phyloP scores from a whole-genome alignment of 2,329 filamentous ascomycete species.

The Aspergillus sp. region DNA sequence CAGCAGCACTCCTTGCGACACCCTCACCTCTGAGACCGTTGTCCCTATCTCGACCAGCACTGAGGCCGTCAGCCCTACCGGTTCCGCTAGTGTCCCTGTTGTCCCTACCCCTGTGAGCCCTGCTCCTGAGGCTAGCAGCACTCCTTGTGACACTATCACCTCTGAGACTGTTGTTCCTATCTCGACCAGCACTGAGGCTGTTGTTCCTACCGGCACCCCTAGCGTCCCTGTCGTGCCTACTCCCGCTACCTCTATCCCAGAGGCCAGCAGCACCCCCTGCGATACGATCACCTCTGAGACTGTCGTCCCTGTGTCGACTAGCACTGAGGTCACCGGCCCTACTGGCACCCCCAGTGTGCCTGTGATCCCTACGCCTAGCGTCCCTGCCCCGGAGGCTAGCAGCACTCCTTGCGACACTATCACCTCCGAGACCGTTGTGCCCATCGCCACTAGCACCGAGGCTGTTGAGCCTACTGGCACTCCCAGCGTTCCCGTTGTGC shows the following conservation, averaged over 20 bases:
- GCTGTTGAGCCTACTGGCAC: slow-evolving; percentile 2
- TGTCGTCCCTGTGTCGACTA: slow-evolving; percentile 2
- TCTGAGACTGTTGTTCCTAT: slow-evolving; percentile 9
- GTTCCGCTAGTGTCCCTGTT: slow-evolving; percentile 9
- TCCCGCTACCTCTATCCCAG: neutral
- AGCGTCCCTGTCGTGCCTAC: slow-evolving; percentile 3
- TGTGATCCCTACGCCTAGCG: slow-evolving; percentile 5
- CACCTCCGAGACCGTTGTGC: slow-evolving; percentile 9
- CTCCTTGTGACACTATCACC: slow-evolving; percentile 21
- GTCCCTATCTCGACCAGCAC: slow-evolving; percentile 10
- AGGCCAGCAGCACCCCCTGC: slow-evolving; percentile 13
- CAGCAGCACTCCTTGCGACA: slow-evolving; percentile 20
- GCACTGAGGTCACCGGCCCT: slow-evolving; percentile 3
- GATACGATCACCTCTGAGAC: slow-evolving; percentile 13
- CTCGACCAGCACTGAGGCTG: slow-evolving; percentile 6
- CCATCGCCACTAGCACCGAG: slow-evolving; percentile 6
- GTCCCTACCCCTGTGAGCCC: no score
- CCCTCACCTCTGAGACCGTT: slow-evolving; percentile 13
- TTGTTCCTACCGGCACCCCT: slow-evolving; percentile 9
- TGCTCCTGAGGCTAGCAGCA: slow-evolving; percentile 11
- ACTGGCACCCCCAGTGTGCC: neutral
- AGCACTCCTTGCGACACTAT: slow-evolving; percentile 12
- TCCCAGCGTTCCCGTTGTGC: no score
- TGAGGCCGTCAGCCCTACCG: slow-evolving; percentile 4
- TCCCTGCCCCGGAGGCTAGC: slow-evolving; percentile 3